A percentile compares a stretch with the other conserved stretches of the same genome.
These are phyloP conservation scores for Cryphonectria parasitica DNA, from an alignment of 2,329 filamentous ascomycete genomes.

Conservation along the genomic window DNA sequence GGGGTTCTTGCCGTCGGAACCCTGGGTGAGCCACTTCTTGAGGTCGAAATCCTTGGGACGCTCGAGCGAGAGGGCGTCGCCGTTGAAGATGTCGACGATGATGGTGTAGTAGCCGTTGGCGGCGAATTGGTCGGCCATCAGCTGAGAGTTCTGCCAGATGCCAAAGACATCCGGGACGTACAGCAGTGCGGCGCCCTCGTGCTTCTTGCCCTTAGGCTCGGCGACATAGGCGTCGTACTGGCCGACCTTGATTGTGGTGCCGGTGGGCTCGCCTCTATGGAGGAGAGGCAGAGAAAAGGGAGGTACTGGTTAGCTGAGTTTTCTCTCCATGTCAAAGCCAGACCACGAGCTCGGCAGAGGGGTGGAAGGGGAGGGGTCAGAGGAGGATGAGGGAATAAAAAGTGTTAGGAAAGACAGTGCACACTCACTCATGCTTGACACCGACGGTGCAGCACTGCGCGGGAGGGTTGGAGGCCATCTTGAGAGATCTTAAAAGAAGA, in stretches of 20 bases:
- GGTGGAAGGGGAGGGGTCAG: neutral
- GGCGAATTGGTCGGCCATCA: slow-evolving; percentile 76
- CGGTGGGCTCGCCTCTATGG: slow-evolving; percentile 52
- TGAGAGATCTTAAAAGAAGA: slow-evolving; percentile 25
- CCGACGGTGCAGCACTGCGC: slow-evolving; percentile 57
- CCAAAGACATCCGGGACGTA: slow-evolving; percentile 55
- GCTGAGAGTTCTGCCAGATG: slow-evolving; percentile 62
- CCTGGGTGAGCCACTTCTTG: slow-evolving; percentile 48
- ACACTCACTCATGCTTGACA: slow-evolving; percentile 56
- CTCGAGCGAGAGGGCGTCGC: slow-evolving; percentile 63
- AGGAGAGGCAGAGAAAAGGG: neutral
- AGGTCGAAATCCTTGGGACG: slow-evolving; percentile 48
- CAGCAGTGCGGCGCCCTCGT: slow-evolving; percentile 50
- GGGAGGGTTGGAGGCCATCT: slow-evolving; percentile 59
- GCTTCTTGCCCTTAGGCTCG: slow-evolving; percentile 45
- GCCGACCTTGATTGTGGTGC: slow-evolving; percentile 51
- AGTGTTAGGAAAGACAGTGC: neutral
- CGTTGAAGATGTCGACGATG: slow-evolving; percentile 73
- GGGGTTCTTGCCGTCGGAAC: slow-evolving; percentile 53
- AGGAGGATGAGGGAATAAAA: neutral
- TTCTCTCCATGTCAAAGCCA: neutral
- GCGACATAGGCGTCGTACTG: slow-evolving; percentile 56
- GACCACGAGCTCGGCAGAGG: neutral
- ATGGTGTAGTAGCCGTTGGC: slow-evolving; percentile 72
- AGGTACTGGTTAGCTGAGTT: neutral